Percentiles rank a stretch among this genome's conserved stretches.
These are phyloP conservation scores for Boletales sp. DNA, from an alignment of 768 basidiomycete genomes.

Conservation along the genomic window DNA sequence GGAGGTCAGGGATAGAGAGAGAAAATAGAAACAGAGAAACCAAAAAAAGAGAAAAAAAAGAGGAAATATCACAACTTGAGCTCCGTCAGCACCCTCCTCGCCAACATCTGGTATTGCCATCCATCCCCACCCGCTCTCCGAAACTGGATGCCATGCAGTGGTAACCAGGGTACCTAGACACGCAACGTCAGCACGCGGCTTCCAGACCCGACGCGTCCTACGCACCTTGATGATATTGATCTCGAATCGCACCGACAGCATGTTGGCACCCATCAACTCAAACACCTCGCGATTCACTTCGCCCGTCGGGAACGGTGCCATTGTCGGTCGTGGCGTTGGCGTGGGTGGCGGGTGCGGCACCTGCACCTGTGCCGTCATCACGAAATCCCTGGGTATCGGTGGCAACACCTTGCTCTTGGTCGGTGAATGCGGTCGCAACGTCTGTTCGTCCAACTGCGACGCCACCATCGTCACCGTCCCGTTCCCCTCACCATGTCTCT, in stretches of 20 bases:
- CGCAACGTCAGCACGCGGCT: background rate
- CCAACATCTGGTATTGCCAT: constrained; percentile 98
- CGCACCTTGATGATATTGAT: constrained; percentile 95
- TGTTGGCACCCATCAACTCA: constrained; percentile 71
- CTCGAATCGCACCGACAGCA: constrained; percentile 90
- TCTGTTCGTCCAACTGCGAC: constrained; percentile 27
- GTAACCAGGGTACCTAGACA: constrained; percentile 83
- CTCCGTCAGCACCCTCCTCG: constrained; percentile 81
- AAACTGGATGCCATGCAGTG: constrained; percentile 94
- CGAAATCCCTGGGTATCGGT: constrained; percentile 76
- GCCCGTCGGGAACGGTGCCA: constrained; percentile 59
- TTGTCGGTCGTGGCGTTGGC: constrained; percentile 35
- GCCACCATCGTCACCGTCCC: constrained; percentile 18
- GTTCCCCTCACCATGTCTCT: constrained; percentile 27
- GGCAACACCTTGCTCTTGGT: constrained; percentile 66
- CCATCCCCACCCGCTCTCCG: constrained; percentile 85
- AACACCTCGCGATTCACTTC: constrained; percentile 67
- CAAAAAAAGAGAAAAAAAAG: background rate
- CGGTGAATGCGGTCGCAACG: constrained; percentile 46
- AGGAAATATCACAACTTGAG: constrained; percentile 62
- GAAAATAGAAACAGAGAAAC: background rate
- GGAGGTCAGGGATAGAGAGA: background rate
- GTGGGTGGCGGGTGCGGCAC: constrained; percentile 3
- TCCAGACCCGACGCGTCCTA: constrained; percentile 3
- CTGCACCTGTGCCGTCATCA: constrained; percentile 21